Base-by-base conservation (phyloP, 208 protist genomes). In the Trypanosoma mega region DNA sequence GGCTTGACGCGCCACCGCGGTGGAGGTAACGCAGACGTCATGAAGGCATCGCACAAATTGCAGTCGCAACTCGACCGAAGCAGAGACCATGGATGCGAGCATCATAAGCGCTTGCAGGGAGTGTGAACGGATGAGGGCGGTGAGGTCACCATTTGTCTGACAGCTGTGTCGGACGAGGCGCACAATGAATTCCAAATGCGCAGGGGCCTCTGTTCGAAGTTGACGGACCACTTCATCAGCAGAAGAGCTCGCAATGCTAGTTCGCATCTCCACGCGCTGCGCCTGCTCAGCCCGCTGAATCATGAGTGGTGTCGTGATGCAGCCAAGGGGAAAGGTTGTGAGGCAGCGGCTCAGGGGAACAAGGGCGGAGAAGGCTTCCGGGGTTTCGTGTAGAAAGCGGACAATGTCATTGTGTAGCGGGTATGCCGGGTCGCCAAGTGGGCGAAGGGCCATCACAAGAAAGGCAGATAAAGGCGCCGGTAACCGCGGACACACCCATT, bases 401-500 rank as follows among this genome's bases (percentile, higher is more conserved):
- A 90, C 65, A 21, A 96, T 56, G 64, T 93, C 80, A 65, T 90
- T 80, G 67, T 96, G 85, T 18, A 96, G 70, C 1, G 64, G 55
- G 52, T 93, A 56, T 12, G 63, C 73, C 43, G 78, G 78, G 56
- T 70, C 62, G 24, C 64, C 60, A 37, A 96, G 70, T 6, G 82
- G 73, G 9, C 56, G 58, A 16, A 87, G 43, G 7, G 78, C 72
- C 43, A 80, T 68, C 23, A 93, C 78, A 14, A 93, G 63, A 59
- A 88, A 80, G 26, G 76, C 62, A 16, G 82, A 80, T 16, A 93
- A 59, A 3, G 89, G 79, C 11, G 83, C 80, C 4, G 89, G 84
- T 41, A 96, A 72, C 9, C 85, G 79, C 0, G 83, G 84, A 84
- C 71, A 54, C 24, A 37, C 24, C 57, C 45, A 48, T n/a, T 24